Evolutionary conservation across 1,284 basidiomycete species (phyloP), one percentile per base, ranked within the genome.

Genomic region (Exobasidium cylindrosporum): DNA sequence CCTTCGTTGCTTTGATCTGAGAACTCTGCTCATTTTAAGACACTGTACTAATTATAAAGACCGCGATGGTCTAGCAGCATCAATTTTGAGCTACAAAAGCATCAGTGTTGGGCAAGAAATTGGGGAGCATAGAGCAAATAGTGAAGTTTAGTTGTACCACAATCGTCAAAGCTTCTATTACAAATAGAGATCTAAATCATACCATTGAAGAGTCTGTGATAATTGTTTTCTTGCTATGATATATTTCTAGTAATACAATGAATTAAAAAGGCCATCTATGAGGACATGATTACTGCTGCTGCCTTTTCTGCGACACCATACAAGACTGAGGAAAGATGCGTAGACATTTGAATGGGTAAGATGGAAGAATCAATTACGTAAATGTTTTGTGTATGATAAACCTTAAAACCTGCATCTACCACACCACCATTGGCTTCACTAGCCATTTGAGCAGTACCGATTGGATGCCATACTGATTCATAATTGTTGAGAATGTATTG

Each of bases 391-490:
- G 69, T 69, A 0, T 83, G 21, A 83, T 84, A 66, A 10, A 81
- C 78, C 44, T 64, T 69, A 46, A 79, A 67, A 7, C 64, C 23
- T 1, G 53, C 57, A 49, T 81, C 81, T 5, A 82, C 83, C 63
- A 74, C 78, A 72, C 87, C 87, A 29, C 87, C 87, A 3, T 86
- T 81, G 1, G 81, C 82, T 32, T 83, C 81, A 43, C 78, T 80
- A 83, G 86, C 86, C 86, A 89, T 87, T 3, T 86, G 80, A 1
- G 83, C 83, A 0, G 86, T 87, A 0, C 84, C 86, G 47, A 88
- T 82, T 3, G 86, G 86, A 76, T 86, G 85, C 23, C 81, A 81
- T n/a, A 85, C 84, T 3, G 83, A 80, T 1, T 62, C 28, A 44
- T 72, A 57, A 81, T 81, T 65, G 63, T 75, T 46, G 63, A 78